Evolutionary conservation across 2,329 filamentous ascomycete species (phyloP).

Genomic region (Saccharata proteae): DNA sequence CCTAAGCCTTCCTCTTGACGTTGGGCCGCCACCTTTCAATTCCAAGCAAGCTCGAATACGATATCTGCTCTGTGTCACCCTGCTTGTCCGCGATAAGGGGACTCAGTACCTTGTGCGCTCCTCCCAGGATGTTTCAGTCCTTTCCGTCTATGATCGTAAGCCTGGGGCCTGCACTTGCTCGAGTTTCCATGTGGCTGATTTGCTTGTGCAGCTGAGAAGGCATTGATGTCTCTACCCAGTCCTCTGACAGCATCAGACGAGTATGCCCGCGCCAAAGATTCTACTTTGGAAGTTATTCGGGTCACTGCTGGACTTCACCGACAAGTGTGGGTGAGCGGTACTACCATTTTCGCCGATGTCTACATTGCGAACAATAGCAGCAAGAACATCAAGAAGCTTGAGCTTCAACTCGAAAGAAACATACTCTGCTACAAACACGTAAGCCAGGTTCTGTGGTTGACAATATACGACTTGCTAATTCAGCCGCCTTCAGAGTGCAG

Average conservation of each 20-base stretch:
- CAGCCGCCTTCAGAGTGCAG: constrained; percentile 28
- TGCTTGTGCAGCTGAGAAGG: constrained; percentile 37
- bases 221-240: constrained; percentile 40
- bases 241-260: constrained; percentile 40
- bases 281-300: constrained; percentile 31
- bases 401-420: constrained; percentile 39
- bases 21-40: constrained; percentile 42
- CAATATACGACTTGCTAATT: constrained; percentile 8
- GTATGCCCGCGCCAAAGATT: constrained; percentile 28
- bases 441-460: constrained; percentile 12
- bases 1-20: constrained; percentile 40
- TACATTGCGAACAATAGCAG: constrained; percentile 39
- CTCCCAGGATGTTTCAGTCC: constrained; percentile 37
- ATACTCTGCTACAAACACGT: constrained; percentile 40
- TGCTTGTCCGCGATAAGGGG: constrained; percentile 35
- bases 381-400: constrained; percentile 37
- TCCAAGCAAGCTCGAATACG: constrained; percentile 40
- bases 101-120: constrained; percentile 38
- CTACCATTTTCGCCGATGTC: constrained; percentile 42
- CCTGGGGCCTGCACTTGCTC: constrained; percentile 5
- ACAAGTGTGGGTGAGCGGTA: constrained; percentile 47
- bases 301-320: constrained; percentile 43
- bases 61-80: constrained; percentile 37
- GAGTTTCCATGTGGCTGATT: neutral
- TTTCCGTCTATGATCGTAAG: constrained; percentile 43